Conservation (phyloP, 2,329 filamentous ascomycete species). For the Hymenoscyphus salicellus region DNA sequence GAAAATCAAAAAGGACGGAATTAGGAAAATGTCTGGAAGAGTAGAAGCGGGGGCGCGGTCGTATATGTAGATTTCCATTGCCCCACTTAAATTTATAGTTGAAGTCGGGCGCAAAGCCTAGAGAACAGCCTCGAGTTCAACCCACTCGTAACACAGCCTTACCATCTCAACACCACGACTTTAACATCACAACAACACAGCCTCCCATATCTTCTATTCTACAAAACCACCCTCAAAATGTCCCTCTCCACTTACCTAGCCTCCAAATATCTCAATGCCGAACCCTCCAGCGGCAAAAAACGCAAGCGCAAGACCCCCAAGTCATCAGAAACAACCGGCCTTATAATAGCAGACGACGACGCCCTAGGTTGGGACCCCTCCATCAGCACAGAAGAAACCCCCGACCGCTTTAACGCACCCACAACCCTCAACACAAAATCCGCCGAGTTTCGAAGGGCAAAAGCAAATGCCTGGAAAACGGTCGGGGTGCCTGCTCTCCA, state of each 20-base stretch:
- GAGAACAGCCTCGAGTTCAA: no score
- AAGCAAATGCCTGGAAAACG: slow-evolving; percentile 78
- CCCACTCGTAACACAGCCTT: no score
- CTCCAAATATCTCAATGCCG: slow-evolving; percentile 80
- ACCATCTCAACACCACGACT: background rate
- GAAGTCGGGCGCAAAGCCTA: no score
- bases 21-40: no score
- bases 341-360: slow-evolving; percentile 65
- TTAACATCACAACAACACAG: background rate
- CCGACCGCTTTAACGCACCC: slow-evolving; percentile 51
- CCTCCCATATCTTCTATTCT: no score
- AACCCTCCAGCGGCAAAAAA: slow-evolving; percentile 50
- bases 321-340: slow-evolving; percentile 45
- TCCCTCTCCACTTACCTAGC: slow-evolving; percentile 81
- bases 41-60: no score
- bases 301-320: slow-evolving; percentile 67
- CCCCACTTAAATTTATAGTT: no score
- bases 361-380: slow-evolving; percentile 39
- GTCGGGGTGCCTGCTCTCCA: slow-evolving; percentile 48
- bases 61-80: no score
- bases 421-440: slow-evolving; percentile 47
- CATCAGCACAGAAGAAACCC: slow-evolving; percentile 46
- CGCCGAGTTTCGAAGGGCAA: slow-evolving; percentile 68
- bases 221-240: slow-evolving; percentile 40
- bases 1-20: no score